phyloP scores from a whole-genome alignment of 169 alveolate genomes.

The Babesia divergens region DNA sequence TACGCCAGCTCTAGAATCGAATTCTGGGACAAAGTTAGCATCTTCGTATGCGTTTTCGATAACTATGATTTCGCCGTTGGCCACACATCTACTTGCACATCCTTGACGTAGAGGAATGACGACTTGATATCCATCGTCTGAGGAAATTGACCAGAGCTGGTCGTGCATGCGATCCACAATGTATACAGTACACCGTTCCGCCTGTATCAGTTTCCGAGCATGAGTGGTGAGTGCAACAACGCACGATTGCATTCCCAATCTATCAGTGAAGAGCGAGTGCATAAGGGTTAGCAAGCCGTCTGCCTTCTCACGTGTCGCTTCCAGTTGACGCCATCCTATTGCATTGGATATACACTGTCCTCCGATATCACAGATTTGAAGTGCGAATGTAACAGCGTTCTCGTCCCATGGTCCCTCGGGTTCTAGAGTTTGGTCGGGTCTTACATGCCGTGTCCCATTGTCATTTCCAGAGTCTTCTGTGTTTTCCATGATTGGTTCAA shows the following conservation, averaged over 20 bases:
- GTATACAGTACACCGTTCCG: conserved; percentile 65
- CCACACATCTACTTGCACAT: conserved; percentile 38
- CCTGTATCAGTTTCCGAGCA: conserved; percentile 59
- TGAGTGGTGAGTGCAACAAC: conserved; percentile 66
- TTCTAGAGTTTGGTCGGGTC: too few relatives aligned
- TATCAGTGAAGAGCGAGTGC: conserved; percentile 64
- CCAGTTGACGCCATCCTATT: conserved; percentile 45
- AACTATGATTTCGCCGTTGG: conserved; percentile 41
- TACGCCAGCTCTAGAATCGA: conserved; percentile 42
- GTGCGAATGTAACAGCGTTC: conserved; percentile 26
- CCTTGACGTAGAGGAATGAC: conserved; percentile 46
- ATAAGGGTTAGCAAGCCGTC: conserved; percentile 59
- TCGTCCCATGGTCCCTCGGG: too few relatives aligned
- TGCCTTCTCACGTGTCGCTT: conserved; percentile 44
- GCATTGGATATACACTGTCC: conserved; percentile 53
- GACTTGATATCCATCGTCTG: conserved; percentile 58
- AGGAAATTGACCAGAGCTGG: conserved; percentile 66
- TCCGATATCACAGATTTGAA: conserved; percentile 50
- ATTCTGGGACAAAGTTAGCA: conserved; percentile 20
- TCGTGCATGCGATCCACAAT: conserved; percentile 53
- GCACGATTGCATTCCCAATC: conserved; percentile 62
- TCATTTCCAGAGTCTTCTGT: too few relatives aligned
- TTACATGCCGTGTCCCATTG: too few relatives aligned
- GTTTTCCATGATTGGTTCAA: too few relatives aligned
- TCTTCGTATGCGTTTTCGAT: conserved; percentile 49